These are phyloP conservation scores for Nyssa sinensis DNA, from an alignment of 148 eudicot species.

Conservation along the genomic window DNA sequence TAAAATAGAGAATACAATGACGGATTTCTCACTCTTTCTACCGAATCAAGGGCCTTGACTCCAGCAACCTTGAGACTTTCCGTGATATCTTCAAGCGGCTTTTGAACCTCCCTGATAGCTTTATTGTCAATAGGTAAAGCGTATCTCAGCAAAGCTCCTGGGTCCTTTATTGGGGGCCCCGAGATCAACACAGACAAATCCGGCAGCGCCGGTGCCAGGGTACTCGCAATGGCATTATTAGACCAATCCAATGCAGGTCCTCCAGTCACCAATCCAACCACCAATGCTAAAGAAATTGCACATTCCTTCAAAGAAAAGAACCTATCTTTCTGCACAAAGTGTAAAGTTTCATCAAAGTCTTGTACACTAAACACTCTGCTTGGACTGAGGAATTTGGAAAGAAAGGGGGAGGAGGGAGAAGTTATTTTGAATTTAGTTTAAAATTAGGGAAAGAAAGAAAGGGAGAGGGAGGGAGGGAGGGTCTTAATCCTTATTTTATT, in stretches of 20 bases:
- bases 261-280: constrained; percentile 68
- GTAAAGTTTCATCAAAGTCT: constrained; percentile 2
- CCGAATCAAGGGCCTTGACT: constrained; percentile 81
- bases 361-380: background rate
- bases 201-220: constrained; percentile 56
- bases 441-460: too few relatives aligned
- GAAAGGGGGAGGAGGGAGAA: too few relatives aligned
- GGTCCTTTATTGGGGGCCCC: constrained; percentile 98
- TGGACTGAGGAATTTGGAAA: too few relatives aligned
- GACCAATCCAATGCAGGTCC: constrained; percentile 51
- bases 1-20: background rate
- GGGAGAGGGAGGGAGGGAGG: too few relatives aligned
- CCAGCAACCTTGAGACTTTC: constrained; percentile 91
- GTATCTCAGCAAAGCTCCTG: constrained; percentile 77
- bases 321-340: constrained; percentile 46
- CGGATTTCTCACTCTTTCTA: constrained; percentile 68
- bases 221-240: constrained; percentile 53
- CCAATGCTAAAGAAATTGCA: constrained; percentile 77
- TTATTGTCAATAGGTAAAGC: constrained; percentile 89
- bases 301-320: constrained; percentile 59
- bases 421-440: too few relatives aligned
- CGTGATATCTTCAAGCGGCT: constrained; percentile 92
- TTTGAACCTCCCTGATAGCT: constrained; percentile 95
- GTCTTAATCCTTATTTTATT: too few relatives aligned
- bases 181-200: constrained; percentile 85